Conservation (phyloP, 805 yeast species). For the Priceomyces fermenticarens region DNA sequence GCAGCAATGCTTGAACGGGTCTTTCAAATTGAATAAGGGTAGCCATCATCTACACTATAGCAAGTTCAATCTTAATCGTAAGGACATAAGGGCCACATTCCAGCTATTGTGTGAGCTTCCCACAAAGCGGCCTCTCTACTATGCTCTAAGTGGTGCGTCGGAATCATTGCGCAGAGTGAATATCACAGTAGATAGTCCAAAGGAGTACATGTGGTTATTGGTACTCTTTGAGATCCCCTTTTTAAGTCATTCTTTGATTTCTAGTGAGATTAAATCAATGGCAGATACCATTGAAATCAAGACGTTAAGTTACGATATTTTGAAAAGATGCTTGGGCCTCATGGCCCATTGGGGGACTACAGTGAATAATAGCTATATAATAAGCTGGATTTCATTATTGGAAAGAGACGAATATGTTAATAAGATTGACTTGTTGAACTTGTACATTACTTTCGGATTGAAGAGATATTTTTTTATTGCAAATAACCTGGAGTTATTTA, state of each 20-base stretch:
- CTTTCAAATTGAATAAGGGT: conserved; percentile 43
- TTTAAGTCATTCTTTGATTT: conserved; percentile 45
- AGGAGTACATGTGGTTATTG: conserved; percentile 55
- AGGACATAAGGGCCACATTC: conserved; percentile 48
- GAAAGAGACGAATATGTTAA: conserved; percentile 41
- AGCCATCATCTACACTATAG: conserved; percentile 37
- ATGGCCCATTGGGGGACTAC: conserved; percentile 48
- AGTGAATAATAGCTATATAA: conserved; percentile 39
- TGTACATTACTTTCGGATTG: conserved; percentile 76
- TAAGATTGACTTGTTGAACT: conserved; percentile 66
- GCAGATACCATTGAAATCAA: conserved; percentile 51
- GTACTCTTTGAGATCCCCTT: conserved; percentile 70
- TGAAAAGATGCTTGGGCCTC: conserved; percentile 68
- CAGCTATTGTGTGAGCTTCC: conserved; percentile 48
- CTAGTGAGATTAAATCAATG: conserved; percentile 24
- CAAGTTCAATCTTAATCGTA: conserved; percentile 47
- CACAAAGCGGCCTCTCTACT: conserved; percentile 56
- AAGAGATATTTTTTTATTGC: conserved; percentile 47
- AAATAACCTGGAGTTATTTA: conserved; percentile 20
- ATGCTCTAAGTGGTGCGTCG: conserved; percentile 50
- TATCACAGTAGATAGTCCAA: conserved; percentile 40
- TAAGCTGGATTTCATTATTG: conserved; percentile 54
- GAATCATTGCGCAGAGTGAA: conserved; percentile 47
- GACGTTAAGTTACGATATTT: conserved; percentile 60
- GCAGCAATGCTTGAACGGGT: conserved; percentile 45